These are phyloP conservation scores for Scalesia atractyloides DNA, from an alignment of 129 eudicot species.

Conservation along the genomic window DNA sequence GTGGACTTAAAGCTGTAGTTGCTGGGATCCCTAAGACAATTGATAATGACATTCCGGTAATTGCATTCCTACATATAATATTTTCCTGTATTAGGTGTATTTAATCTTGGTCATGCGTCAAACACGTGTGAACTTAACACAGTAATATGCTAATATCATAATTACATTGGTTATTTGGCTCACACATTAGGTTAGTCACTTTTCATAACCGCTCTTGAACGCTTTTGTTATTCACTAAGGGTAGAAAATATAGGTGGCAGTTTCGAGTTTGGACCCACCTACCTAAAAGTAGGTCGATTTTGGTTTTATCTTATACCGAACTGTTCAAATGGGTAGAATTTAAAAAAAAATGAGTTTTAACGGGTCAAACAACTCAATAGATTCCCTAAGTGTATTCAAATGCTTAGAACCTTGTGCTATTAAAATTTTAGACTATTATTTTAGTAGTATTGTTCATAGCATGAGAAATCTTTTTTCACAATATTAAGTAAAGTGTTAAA, in stretches of 20 bases:
- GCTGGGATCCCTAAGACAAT: slow-evolving; percentile 93
- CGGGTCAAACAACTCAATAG: neutral
- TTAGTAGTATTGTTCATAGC: neutral
- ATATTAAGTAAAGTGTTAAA: slow-evolving; percentile 9
- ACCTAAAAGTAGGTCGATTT: neutral
- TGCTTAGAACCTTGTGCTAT: neutral
- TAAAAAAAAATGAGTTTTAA: neutral
- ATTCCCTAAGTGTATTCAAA: neutral
- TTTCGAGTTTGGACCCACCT: neutral
- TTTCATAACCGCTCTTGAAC: slow-evolving; percentile 2
- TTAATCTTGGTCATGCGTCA: neutral
- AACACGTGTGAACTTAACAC: neutral
- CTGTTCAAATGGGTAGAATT: neutral
- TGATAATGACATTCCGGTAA: slow-evolving; percentile 87
- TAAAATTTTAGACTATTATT: neutral
- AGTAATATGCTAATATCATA: neutral
- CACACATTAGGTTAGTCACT: neutral
- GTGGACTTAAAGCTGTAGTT: slow-evolving; percentile 79
- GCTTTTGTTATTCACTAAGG: slow-evolving; percentile 11
- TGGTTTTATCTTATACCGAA: neutral
- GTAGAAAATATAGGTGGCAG: neutral
- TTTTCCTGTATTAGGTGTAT: slow-evolving; percentile 1
- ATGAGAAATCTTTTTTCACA: slow-evolving; percentile 5
- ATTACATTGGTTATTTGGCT: slow-evolving; percentile 6
- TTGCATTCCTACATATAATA: slow-evolving; percentile 10